A percentile compares a stretch with the other conserved stretches of the same genome.
Evolutionary conservation across 2,329 filamentous ascomycete species (phyloP).

Genomic region (Capronia coronata): DNA sequence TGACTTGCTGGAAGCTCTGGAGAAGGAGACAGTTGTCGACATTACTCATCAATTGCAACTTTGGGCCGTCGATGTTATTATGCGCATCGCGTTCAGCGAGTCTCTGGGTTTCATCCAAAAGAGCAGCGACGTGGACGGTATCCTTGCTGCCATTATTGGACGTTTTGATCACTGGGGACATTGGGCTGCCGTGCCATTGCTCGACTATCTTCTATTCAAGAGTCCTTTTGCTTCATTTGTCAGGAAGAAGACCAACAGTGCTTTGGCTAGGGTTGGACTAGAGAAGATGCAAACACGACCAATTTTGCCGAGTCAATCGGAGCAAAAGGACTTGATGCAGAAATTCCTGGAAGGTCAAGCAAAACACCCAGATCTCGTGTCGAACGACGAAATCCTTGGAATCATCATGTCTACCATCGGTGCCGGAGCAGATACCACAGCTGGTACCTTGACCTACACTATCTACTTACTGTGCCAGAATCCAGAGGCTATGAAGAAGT

Average conservation of each 20-base stretch:
- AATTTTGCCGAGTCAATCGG: conserved; percentile 49
- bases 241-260: conserved; percentile 59
- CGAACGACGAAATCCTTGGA: conserved; percentile 8
- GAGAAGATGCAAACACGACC: conserved; percentile 57
- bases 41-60: conserved; percentile 60
- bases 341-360: conserved; percentile 13
- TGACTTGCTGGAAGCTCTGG: conserved; percentile 2
- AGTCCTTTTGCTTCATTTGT: conserved; percentile 57
- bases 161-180: conserved; percentile 14
- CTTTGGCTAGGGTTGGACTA: conserved; percentile 60
- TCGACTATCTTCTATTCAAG: conserved; percentile 54
- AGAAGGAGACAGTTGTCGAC: conserved; percentile 4
- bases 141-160: conserved; percentile 6
- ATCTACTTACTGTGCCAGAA: conserved; percentile 29
- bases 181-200: conserved; percentile 7
- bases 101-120: conserved; percentile 67
- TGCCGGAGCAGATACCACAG: conserved; percentile 75
- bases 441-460: conserved; percentile 57
- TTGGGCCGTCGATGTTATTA: conserved; percentile 68
- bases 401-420: conserved; percentile 31
- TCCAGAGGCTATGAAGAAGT: conserved; percentile 19
- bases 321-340: conserved; percentile 12
- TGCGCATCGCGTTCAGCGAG: conserved; percentile 45
- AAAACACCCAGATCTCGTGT: conserved; percentile 10
- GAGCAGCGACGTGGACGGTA: conserved; percentile 60